Percentiles rank a stretch among this genome's conserved stretches.
These are phyloP conservation scores for Fusarium oxysporum DNA, from an alignment of 2,329 filamentous ascomycete genomes.

Conservation along the genomic window DNA sequence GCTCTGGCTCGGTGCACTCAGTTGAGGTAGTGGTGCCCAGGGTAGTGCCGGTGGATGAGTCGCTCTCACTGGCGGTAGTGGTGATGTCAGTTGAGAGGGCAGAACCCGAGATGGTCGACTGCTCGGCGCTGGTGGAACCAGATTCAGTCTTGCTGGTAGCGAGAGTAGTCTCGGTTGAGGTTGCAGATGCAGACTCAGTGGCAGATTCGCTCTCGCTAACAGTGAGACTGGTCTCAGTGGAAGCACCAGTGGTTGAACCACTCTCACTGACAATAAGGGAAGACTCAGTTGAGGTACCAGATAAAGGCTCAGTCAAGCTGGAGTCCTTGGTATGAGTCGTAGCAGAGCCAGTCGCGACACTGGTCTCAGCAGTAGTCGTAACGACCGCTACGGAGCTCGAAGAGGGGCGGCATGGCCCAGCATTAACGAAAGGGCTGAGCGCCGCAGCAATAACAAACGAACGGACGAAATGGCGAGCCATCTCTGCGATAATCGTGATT, in stretches of 20 bases:
- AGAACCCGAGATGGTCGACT: not conserved
- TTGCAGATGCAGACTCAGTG: not conserved
- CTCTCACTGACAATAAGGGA: not conserved
- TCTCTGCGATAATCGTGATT: not conserved
- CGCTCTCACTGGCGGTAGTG: not conserved
- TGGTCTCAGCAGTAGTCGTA: not conserved
- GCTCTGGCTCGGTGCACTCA: not conserved
- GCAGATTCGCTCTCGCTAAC: not conserved
- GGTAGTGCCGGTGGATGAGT: not conserved
- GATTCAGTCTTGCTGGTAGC: not conserved
- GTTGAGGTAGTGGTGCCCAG: not conserved
- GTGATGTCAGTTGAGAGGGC: not conserved
- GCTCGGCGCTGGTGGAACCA: not conserved
- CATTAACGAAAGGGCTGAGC: conserved; percentile 9
- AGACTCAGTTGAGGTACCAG: not conserved
- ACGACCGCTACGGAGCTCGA: not conserved
- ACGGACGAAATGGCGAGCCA: conserved; percentile 23
- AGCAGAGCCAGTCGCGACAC: not conserved
- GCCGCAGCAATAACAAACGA: conserved; percentile 14
- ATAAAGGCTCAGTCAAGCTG: not conserved
- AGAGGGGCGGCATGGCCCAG: conserved; percentile 19
- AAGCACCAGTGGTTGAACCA: not conserved
- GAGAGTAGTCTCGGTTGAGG: not conserved
- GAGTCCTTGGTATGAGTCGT: not conserved
- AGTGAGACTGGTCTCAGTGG: not conserved